A percentile compares a stretch with the other conserved stretches of the same genome.
Evolutionary conservation across 2,329 filamentous ascomycete genomes (phyloP).

Genomic region (Arthrobotrys sinensis): DNA sequence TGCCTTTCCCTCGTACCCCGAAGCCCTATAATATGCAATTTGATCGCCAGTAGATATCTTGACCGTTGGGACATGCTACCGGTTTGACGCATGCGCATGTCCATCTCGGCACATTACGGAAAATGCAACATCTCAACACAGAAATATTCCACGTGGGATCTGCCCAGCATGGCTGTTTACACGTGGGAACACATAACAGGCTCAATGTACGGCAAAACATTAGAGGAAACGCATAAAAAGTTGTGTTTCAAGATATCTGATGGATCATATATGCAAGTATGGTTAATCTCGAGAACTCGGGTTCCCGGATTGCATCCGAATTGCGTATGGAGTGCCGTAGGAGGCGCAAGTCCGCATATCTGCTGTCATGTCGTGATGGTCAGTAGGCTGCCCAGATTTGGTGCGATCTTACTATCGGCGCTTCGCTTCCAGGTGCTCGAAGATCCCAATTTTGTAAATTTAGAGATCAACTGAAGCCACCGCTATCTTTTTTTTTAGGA

Average conservation of each 20-base stretch:
- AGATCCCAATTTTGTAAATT: constrained; percentile 21
- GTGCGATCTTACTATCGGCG: background rate
- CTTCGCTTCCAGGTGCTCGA: background rate
- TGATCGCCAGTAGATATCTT: background rate
- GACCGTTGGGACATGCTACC: background rate
- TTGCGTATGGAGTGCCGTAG: background rate
- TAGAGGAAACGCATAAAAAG: constrained; percentile 2
- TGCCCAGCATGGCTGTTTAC: background rate
- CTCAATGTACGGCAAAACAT: constrained; percentile 3
- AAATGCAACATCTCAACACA: constrained; percentile 28
- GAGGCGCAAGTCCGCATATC: constrained; percentile 11
- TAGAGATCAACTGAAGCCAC: background rate
- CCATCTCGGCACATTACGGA: background rate
- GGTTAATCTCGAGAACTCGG: background rate
- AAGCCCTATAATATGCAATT: background rate
- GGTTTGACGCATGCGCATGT: no score
- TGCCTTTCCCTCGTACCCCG: background rate
- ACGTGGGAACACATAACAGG: constrained; percentile 1
- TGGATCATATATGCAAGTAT: constrained; percentile 15
- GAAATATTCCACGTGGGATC: constrained; percentile 11
- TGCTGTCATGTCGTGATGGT: constrained; percentile 19
- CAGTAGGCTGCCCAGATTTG: constrained; percentile 5
- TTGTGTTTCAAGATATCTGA: background rate
- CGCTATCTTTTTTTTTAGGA: background rate
- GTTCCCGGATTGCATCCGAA: background rate